phyloP scores from a whole-genome alignment of 805 yeast species.

The Lipomyces orientalis region DNA sequence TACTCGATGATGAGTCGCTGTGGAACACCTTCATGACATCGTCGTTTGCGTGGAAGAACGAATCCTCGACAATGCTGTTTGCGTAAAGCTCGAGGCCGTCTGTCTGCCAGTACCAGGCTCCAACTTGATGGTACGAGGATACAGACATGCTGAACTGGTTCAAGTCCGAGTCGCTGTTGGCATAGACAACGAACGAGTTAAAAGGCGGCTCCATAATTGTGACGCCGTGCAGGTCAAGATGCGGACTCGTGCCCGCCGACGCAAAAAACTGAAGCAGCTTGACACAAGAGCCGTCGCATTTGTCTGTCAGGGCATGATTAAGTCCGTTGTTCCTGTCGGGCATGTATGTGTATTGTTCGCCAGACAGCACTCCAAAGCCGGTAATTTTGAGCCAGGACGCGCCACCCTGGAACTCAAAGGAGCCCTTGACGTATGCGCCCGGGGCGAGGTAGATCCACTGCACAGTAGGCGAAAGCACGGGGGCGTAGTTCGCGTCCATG shows the following conservation, averaged over 20 bases:
- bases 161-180: neutral
- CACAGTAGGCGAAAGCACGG: neutral
- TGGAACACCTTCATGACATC: conserved; percentile 1
- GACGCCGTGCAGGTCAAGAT: neutral
- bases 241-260: neutral
- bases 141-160: conserved; percentile 4
- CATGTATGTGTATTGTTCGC: conserved; percentile 1
- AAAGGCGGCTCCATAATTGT: neutral
- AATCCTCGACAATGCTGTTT: neutral
- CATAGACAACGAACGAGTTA: neutral
- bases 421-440: conserved; percentile 1
- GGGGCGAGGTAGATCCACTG: neutral
- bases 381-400: neutral
- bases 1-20: neutral
- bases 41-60: neutral
- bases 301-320: neutral
- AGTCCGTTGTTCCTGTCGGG: neutral
- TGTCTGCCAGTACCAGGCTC: conserved; percentile 6
- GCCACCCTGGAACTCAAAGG: conserved; percentile 2
- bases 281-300: neutral
- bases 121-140: conserved; percentile 5
- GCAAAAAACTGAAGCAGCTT: neutral
- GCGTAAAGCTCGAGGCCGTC: conserved; percentile 4
- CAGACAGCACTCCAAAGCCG: neutral
- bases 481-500: neutral